Conservation (phyloP, 208 protist species). For the Crithidia thermophila region DNA sequence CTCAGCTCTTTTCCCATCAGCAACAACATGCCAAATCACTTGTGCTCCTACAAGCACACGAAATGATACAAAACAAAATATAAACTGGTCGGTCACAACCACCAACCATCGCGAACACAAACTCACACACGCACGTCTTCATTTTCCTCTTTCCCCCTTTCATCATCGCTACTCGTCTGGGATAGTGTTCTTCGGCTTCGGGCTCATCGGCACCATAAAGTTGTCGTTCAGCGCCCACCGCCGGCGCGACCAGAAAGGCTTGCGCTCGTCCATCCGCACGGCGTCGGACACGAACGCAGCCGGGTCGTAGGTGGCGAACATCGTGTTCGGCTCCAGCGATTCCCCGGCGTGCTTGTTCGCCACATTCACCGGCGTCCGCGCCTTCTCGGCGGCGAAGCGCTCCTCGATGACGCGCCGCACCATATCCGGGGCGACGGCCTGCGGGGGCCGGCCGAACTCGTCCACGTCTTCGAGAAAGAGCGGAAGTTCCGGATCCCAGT, state of each 20-base stretch:
- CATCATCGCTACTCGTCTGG: slow-evolving; percentile 63
- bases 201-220: slow-evolving; percentile 84
- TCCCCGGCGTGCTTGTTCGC: slow-evolving; percentile 72
- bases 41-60: too few species aligned
- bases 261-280: slow-evolving; percentile 34
- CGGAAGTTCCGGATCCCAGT: slow-evolving; percentile 88
- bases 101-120: neutral
- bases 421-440: slow-evolving; percentile 26
- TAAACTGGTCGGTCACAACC: neutral
- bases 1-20: too few species aligned
- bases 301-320: slow-evolving; percentile 87
- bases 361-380: slow-evolving; percentile 52
- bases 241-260: slow-evolving; percentile 82
- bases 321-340: slow-evolving; percentile 72
- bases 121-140: neutral
- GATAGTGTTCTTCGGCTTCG: slow-evolving; percentile 90
- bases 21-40: too few species aligned
- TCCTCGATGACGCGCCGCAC: slow-evolving; percentile 60
- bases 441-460: slow-evolving; percentile 67
- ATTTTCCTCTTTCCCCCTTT: neutral
- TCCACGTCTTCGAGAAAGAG: slow-evolving; percentile 90
- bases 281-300: slow-evolving; percentile 71
- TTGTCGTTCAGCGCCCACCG: slow-evolving; percentile 86
- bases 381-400: slow-evolving; percentile 33
- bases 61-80: too few species aligned